phyloP scores from a whole-genome alignment of 75 land plant genomes.

The Adiantum capillusveneris region DNA sequence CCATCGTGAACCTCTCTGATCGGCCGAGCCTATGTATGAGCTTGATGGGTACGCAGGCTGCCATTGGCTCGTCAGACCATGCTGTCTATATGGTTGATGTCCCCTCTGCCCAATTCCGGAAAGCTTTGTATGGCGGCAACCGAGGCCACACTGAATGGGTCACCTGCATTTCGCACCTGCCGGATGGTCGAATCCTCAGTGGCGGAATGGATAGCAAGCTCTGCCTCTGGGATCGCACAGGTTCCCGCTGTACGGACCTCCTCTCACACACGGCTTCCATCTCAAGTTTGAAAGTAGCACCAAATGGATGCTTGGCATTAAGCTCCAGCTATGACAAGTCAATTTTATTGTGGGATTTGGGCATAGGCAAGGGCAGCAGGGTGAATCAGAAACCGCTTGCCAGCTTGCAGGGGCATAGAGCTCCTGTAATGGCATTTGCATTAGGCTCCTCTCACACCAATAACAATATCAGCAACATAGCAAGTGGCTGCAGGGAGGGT shows the following conservation, averaged over 20 bases:
- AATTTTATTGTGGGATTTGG: conserved; percentile 29
- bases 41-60: conserved; percentile 16
- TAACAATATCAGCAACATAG: not conserved
- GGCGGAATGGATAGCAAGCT: conserved; percentile 33
- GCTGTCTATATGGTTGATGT: conserved; percentile 25
- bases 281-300: conserved; percentile 20
- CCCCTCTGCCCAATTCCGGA: conserved; percentile 5
- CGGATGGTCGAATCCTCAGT: conserved; percentile 31
- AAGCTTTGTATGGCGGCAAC: conserved; percentile 14
- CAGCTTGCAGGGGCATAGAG: conserved; percentile 25
- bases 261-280: conserved; percentile 25
- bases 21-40: conserved; percentile 38
- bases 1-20: conserved; percentile 22
- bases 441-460: conserved; percentile 7
- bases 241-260: conserved; percentile 19
- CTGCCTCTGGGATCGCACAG: conserved; percentile 27
- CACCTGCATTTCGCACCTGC: conserved; percentile 25
- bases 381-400: conserved; percentile 8
- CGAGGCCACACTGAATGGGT: conserved; percentile 40
- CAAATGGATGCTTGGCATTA: conserved; percentile 18
- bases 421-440: conserved; percentile 23
- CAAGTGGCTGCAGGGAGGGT: conserved; percentile 32
- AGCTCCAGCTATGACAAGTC: conserved; percentile 38
- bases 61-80: conserved; percentile 32
- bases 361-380: not conserved